Evolutionary conservation across 23 red algal genomes (phyloP).

Genomic region (Gracilaria domingensis): DNA sequence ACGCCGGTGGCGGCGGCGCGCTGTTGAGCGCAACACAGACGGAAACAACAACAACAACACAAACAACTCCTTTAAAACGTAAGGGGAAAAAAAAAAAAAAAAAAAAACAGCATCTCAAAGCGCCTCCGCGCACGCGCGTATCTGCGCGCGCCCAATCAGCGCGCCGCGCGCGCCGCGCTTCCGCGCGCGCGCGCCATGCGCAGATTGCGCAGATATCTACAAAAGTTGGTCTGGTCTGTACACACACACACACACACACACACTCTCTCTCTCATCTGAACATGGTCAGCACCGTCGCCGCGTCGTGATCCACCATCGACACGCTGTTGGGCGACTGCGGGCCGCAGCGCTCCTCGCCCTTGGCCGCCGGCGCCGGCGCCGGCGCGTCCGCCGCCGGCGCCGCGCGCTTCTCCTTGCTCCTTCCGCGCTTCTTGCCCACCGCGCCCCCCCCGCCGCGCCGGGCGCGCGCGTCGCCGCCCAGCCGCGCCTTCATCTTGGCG

Average conservation of each 20-base stretch:
- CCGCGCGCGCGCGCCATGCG: background rate
- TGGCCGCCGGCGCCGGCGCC: background rate
- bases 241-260: background rate
- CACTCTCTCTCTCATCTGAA: conserved; percentile 21
- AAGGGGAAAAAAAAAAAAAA: too few species aligned
- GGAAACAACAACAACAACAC: too few species aligned
- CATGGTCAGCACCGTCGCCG: conserved; percentile 39
- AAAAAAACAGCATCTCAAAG: too few species aligned
- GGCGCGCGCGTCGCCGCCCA: background rate
- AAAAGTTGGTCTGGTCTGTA: background rate
- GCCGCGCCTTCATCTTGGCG: conserved; percentile 26
- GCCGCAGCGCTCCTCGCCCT: background rate
- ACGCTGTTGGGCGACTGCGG: conserved; percentile 27
- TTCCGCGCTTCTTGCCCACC: background rate
- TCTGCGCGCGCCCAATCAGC: background rate
- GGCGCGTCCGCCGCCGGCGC: background rate
- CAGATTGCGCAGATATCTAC: conserved; percentile 20
- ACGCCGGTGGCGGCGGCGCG: too few species aligned
- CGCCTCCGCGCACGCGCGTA: too few species aligned
- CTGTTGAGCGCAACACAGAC: too few species aligned
- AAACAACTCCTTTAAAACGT: too few species aligned
- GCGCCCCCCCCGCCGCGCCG: background rate
- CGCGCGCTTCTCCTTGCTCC: background rate
- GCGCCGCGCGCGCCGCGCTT: background rate
- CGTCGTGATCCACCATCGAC: conserved; percentile 29